phyloP scores from a whole-genome alignment of 371 early-diverging fungal species.

The Smittium mucronatum region DNA sequence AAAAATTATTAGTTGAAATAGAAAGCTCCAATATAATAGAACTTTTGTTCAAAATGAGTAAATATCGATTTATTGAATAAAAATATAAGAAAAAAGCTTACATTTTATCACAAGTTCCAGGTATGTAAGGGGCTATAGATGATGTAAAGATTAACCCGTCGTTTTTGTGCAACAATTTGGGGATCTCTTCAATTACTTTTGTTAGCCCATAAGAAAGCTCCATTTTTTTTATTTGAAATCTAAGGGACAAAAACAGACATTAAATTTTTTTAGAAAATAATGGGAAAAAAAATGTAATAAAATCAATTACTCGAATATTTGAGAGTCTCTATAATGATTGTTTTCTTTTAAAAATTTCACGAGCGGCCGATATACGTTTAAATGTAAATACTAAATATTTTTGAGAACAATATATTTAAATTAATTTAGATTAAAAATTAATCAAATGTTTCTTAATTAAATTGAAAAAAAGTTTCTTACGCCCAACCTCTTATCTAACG shows the following conservation, averaged over 20 bases:
- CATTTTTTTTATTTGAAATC: constrained; percentile 50
- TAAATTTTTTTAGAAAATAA: background rate
- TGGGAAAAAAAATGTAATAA: background rate
- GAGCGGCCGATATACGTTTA: constrained; percentile 56
- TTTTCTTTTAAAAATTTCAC: constrained; percentile 35
- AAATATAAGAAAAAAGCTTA: background rate
- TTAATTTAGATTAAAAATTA: background rate
- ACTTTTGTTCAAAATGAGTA: too few species aligned
- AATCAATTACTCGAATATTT: constrained; percentile 49
- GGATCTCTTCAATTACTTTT: constrained; percentile 49
- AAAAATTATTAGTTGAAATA: background rate
- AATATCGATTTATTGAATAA: background rate
- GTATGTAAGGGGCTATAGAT: constrained; percentile 59
- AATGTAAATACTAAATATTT: constrained; percentile 40
- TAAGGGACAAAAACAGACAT: background rate
- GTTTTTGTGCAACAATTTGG: constrained; percentile 69
- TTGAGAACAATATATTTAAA: background rate
- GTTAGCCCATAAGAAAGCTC: constrained; percentile 53
- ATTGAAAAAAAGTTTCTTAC: constrained; percentile 27
- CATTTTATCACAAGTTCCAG: constrained; percentile 82
- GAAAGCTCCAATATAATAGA: too few species aligned
- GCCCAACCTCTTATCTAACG: constrained; percentile 56
- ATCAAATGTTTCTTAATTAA: constrained; percentile 8
- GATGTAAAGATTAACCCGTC: constrained; percentile 98
- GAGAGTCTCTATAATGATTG: constrained; percentile 28